These are phyloP conservation scores for Pleurozium schreberi DNA, from an alignment of 225 moss, liverwort and hornwort genomes.

Conservation along the genomic window DNA sequence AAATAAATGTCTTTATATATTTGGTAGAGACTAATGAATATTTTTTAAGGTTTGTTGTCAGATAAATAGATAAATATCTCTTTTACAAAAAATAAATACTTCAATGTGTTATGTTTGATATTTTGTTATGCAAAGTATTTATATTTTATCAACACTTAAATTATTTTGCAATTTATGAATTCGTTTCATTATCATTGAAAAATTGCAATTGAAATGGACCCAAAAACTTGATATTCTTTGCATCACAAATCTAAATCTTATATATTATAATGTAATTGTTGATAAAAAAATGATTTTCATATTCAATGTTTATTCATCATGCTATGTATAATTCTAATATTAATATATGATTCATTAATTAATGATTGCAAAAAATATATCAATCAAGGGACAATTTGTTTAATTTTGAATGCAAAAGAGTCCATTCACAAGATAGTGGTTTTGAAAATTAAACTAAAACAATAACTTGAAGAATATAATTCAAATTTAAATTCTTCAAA, in stretches of 20 bases:
- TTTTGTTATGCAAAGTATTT: too few species aligned
- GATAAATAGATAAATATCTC: too few species aligned
- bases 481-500: too few species aligned
- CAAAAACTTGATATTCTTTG: neutral
- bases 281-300: neutral
- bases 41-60: too few species aligned
- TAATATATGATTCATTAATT: neutral
- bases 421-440: too few species aligned
- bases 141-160: too few species aligned
- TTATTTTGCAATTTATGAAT: too few species aligned
- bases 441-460: neutral
- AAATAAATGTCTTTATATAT: too few species aligned
- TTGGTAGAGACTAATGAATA: too few species aligned
- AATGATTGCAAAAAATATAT: neutral
- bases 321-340: neutral
- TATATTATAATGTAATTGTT: neutral
- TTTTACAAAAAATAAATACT: too few species aligned
- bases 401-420: neutral
- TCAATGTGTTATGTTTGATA: too few species aligned
- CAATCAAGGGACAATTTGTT: neutral
- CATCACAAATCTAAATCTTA: neutral
- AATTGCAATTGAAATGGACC: neutral
- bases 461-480: accelerated
- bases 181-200: neutral
- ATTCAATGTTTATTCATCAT: neutral